phyloP scores from a whole-genome alignment of 2,329 filamentous ascomycete genomes.

The Fusarium hainanense region DNA sequence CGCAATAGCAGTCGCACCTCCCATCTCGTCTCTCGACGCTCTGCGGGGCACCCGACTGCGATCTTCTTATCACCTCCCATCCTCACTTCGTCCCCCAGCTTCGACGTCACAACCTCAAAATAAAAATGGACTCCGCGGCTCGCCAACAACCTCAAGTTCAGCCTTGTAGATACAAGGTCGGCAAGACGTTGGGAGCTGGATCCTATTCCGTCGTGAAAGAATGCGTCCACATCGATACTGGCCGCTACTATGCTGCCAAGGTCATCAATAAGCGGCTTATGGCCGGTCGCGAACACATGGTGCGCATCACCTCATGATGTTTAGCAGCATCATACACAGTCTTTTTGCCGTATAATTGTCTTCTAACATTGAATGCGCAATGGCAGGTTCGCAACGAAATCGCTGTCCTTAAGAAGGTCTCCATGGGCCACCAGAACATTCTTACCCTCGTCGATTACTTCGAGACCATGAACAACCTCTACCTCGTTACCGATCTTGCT shows the following conservation, averaged over 20 bases:
- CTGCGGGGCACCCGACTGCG: slow-evolving; percentile 31
- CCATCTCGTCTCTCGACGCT: slow-evolving; percentile 6
- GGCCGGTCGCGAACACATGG: slow-evolving; percentile 98
- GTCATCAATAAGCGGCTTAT: slow-evolving; percentile 99
- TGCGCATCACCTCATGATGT: slow-evolving; percentile 54
- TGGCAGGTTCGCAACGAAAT: slow-evolving; percentile 94
- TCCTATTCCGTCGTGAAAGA: slow-evolving; percentile 99
- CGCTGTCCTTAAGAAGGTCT: slow-evolving; percentile 96
- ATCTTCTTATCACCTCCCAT: slow-evolving; percentile 20
- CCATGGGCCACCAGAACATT: slow-evolving; percentile 98
- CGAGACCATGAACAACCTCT: slow-evolving; percentile 99
- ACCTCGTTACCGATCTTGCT: slow-evolving; percentile 96
- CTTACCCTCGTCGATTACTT: slow-evolving; percentile 98
- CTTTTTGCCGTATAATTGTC: background rate
- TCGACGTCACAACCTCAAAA: slow-evolving; percentile 19
- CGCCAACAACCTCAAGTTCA: slow-evolving; percentile 73
- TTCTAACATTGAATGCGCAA: slow-evolving; percentile 30
- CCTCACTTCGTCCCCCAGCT: slow-evolving; percentile 3
- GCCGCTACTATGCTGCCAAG: slow-evolving; percentile 97
- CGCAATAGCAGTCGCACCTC: background rate
- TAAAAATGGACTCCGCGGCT: slow-evolving; percentile 42
- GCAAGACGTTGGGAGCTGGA: slow-evolving; percentile 95
- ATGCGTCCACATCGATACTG: slow-evolving; percentile 98
- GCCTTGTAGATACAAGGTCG: slow-evolving; percentile 97
- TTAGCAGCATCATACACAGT: background rate